phyloP scores from a whole-genome alignment of 2,329 filamentous ascomycete species.

The Magnaporthales sp. region DNA sequence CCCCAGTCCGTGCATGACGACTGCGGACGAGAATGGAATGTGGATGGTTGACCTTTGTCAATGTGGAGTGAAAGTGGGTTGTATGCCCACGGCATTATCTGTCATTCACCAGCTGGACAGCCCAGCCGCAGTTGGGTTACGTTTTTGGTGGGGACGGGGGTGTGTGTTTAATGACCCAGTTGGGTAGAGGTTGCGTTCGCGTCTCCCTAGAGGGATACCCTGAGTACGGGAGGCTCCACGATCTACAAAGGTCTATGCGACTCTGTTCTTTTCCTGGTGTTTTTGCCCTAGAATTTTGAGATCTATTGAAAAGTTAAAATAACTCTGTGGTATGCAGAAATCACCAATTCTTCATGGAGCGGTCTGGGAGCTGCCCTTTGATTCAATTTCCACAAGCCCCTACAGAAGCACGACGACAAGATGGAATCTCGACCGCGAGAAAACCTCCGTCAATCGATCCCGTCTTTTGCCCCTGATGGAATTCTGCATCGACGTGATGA shows the following conservation, averaged over 20 bases:
- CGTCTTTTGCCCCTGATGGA: background rate
- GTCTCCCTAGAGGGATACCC: background rate
- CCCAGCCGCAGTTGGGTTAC: background rate
- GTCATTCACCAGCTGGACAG: background rate
- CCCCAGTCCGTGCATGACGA: constrained; percentile 1
- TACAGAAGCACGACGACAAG: background rate
- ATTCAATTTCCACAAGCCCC: background rate
- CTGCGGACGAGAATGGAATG: background rate
- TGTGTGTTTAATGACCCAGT: background rate
- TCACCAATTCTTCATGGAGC: background rate
- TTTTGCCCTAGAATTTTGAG: background rate
- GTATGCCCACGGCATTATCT: background rate
- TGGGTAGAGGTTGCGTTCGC: background rate
- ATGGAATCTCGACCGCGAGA: background rate
- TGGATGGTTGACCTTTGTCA: background rate
- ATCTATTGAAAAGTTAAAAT: background rate
- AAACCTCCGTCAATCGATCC: background rate
- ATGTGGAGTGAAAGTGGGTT: background rate
- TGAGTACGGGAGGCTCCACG: background rate
- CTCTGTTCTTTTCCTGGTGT: background rate
- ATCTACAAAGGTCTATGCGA: background rate
- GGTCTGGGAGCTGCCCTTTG: background rate
- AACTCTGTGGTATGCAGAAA: background rate
- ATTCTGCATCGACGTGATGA: background rate
- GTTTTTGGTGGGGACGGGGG: background rate